A percentile compares a stretch with the other conserved stretches of the same genome.
phyloP scores from a whole-genome alignment of 1,284 basidiomycete genomes.

The Naganishia sp. region DNA sequence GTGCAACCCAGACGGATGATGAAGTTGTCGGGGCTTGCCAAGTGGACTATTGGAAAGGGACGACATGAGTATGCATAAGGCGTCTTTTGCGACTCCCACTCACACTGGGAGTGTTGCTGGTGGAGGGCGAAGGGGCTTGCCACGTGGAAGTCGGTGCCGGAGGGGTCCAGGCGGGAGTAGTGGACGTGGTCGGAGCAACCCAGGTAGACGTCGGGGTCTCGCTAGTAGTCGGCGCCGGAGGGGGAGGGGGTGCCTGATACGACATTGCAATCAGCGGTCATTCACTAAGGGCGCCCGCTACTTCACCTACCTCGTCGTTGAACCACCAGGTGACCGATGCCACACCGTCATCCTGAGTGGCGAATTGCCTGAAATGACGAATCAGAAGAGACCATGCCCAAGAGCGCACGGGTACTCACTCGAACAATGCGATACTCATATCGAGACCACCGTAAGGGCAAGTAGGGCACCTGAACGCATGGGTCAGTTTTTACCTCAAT shows the following conservation, averaged over 20 bases:
- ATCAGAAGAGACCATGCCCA: not conserved
- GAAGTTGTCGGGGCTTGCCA: constrained; percentile 19
- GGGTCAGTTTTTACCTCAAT: not conserved
- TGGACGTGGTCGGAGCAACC: constrained; percentile 18
- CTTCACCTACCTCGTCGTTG: constrained; percentile 26
- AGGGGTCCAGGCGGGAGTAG: constrained; percentile 30
- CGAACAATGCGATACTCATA: constrained; percentile 32
- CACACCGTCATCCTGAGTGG: constrained; percentile 30
- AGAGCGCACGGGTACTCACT: constrained; percentile 3
- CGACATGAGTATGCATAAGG: not conserved
- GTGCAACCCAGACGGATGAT: constrained; percentile 17
- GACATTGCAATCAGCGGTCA: not conserved
- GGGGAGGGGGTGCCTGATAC: constrained; percentile 18
- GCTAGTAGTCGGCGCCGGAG: constrained; percentile 18
- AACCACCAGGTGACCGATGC: constrained; percentile 34
- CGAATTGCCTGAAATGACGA: constrained; percentile 25
- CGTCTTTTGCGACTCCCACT: not conserved
- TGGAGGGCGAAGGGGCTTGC: not conserved
- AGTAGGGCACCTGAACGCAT: constrained; percentile 27
- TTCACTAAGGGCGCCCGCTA: not conserved
- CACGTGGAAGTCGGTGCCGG: constrained; percentile 11
- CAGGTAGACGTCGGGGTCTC: constrained; percentile 24
- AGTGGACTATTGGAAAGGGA: not conserved
- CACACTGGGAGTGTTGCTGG: constrained; percentile 7
- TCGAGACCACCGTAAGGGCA: constrained; percentile 34